Conservation (phyloP, 2,329 filamentous ascomycete species). For the Hymenoscyphus fraxineus region DNA sequence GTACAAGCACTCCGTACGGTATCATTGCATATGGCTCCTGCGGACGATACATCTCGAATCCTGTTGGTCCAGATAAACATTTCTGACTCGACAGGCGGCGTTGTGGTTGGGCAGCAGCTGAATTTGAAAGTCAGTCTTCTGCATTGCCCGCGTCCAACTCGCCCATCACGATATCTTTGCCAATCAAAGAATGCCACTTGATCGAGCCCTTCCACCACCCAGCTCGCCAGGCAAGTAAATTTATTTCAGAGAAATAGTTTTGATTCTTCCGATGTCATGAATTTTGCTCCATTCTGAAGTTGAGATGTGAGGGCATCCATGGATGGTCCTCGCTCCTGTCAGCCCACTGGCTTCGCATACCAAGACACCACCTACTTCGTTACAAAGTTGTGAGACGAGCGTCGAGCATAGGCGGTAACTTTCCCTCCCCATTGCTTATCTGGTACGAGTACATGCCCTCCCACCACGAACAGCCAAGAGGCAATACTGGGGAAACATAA, state of each 20-base stretch:
- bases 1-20: not conserved
- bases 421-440: not conserved
- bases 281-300: too few species aligned
- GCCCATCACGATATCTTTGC: not conserved
- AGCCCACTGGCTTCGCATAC: not conserved
- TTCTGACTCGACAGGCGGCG: not conserved
- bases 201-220: not conserved
- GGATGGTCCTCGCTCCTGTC: too few species aligned
- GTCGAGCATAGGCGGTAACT: not conserved
- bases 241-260: too few species aligned
- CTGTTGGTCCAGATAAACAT: not conserved
- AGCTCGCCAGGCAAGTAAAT: not conserved
- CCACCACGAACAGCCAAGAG: not conserved
- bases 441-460: not conserved
- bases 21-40: not conserved
- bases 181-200: not conserved
- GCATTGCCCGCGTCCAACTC: not conserved
- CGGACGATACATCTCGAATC: not conserved
- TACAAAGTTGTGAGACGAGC: not conserved
- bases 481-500: not conserved
- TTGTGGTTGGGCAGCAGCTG: not conserved
- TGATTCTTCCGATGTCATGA: too few species aligned
- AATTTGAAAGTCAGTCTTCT: not conserved
- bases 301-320: too few species aligned
- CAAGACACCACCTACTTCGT: not conserved